Base-by-base conservation (phyloP, 2,329 filamentous ascomycete genomes). In the Aspergillus alliaceus region DNA sequence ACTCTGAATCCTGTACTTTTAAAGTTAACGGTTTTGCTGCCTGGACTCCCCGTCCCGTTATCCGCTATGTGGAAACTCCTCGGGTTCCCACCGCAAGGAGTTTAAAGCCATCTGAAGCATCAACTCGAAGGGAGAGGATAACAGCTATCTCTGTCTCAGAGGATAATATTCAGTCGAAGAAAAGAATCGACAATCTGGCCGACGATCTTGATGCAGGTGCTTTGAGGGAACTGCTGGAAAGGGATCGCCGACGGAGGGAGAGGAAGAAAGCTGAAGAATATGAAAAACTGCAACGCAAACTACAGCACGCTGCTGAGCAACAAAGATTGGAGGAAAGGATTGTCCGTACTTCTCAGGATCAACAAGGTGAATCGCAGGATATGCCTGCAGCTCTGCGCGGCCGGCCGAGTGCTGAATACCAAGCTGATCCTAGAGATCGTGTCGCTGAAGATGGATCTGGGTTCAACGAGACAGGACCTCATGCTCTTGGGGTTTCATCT, bases 161-260 rank as follows among this genome's bases (percentile, higher is more conserved):
- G 59, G 86, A 88, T n/a, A 72, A 75, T 24, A 60, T 75, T 76
- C 85, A 67, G 75, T 90, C 70, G 76, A 90, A 76, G 77, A 90
- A 74, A 76, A 80, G 80, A 32, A 83, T 89, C 46, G 84, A 87
- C 57, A 83, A 85, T 44, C 72, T 98, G 44, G 95, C 92, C 22
- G 90, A 98, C 69, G 89, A 90, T 58, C 81, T 99, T 54, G 91
- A 91, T 74, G 90, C 95, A 3, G 86, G 89, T 52, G 93, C 91
- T 65, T 74, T 99, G 37, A 85, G 93, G 57, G 90, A 96, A 70
- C 80, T 98, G 29, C 89, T 99, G 84, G 95, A 99, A 66, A 82
- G 95, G 58, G 95, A 99, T 69, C 83, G 88, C 63, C 85, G 93
- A 66, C 84, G 95, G 56, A 86, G 84, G 62, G 90, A 96, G 64